Conservation (phyloP, 2,329 filamentous ascomycete genomes). For the Elsinoe batatas region DNA sequence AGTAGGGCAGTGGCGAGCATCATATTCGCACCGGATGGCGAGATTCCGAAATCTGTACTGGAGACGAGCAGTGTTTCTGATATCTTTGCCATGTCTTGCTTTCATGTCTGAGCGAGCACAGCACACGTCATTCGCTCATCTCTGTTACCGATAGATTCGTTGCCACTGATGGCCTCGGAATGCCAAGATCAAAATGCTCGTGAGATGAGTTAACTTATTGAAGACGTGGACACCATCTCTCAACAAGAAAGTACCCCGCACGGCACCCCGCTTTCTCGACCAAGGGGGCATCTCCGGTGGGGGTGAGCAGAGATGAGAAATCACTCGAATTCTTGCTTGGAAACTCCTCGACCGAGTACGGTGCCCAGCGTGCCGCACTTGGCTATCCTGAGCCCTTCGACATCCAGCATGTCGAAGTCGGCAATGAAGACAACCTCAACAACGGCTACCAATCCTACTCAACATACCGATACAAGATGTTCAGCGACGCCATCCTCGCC, state of each 20-base stretch:
- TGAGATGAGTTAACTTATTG: too few species aligned
- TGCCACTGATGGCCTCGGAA: too few species aligned
- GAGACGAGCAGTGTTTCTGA: too few species aligned
- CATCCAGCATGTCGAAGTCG: slow-evolving; percentile 54
- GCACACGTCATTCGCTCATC: too few species aligned
- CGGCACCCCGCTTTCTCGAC: too few species aligned
- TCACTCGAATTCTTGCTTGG: slow-evolving; percentile 56
- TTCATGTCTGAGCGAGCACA: too few species aligned
- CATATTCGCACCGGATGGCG: neutral
- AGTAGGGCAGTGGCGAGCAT: neutral
- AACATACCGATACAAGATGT: slow-evolving; percentile 47
- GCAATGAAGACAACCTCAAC: slow-evolving; percentile 57
- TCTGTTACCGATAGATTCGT: too few species aligned
- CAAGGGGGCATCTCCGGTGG: neutral
- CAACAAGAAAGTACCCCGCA: too few species aligned
- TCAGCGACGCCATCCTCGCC: slow-evolving; percentile 49
- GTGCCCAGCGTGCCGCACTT: slow-evolving; percentile 46
- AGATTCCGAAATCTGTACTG: too few species aligned
- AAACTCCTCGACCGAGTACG: slow-evolving; percentile 44
- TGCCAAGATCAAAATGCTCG: too few species aligned
- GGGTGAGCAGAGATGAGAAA: slow-evolving; percentile 24
- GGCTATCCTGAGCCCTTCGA: slow-evolving; percentile 53
- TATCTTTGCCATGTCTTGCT: too few species aligned
- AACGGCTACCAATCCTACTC: slow-evolving; percentile 28
- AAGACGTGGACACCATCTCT: too few species aligned